Percentiles rank a stretch among this genome's conserved stretches.
phyloP scores from a whole-genome alignment of 2,329 filamentous ascomycete genomes.

The Xylaria sp. region DNA sequence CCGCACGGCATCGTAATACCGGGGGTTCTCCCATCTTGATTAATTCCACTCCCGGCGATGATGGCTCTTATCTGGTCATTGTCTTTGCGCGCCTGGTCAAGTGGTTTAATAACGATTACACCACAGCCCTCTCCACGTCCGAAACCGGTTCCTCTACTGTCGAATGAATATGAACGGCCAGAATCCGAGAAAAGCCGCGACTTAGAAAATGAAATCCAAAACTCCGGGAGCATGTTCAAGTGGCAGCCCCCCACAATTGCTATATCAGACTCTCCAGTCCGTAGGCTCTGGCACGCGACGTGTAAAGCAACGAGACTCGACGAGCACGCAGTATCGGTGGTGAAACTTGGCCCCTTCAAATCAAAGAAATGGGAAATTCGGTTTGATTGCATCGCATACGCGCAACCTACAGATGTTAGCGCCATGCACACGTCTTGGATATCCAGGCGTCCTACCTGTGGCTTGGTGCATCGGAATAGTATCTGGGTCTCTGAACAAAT shows the following conservation, averaged over 20 bases:
- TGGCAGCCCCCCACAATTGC: slow-evolving; percentile 62
- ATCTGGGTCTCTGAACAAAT: slow-evolving; percentile 58
- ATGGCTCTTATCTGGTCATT: slow-evolving; percentile 65
- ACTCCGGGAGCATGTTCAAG: slow-evolving; percentile 60
- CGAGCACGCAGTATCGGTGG: slow-evolving; percentile 64
- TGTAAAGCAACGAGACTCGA: slow-evolving; percentile 63
- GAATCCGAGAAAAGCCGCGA: slow-evolving; percentile 62
- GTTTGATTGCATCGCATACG: slow-evolving; percentile 65
- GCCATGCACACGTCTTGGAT: background rate
- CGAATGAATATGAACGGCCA: slow-evolving; percentile 64
- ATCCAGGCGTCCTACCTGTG: slow-evolving; percentile 53
- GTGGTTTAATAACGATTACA: slow-evolving; percentile 66
- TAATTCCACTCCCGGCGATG: slow-evolving; percentile 62
- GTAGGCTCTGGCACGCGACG: slow-evolving; percentile 61
- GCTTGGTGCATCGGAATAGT: slow-evolving; percentile 64
- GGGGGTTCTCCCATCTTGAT: slow-evolving; percentile 66
- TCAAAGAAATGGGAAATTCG: slow-evolving; percentile 67
- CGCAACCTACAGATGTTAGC: slow-evolving; percentile 53
- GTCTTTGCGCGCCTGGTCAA: slow-evolving; percentile 65
- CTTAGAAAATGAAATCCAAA: slow-evolving; percentile 59
- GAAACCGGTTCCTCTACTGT: slow-evolving; percentile 66
- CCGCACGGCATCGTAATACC: slow-evolving; percentile 68
- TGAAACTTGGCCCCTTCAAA: slow-evolving; percentile 63
- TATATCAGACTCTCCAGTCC: slow-evolving; percentile 57
- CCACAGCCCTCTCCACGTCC: slow-evolving; percentile 70